Conservation (phyloP, 75 land plant genomes). For the Pinus tabuliformis region DNA sequence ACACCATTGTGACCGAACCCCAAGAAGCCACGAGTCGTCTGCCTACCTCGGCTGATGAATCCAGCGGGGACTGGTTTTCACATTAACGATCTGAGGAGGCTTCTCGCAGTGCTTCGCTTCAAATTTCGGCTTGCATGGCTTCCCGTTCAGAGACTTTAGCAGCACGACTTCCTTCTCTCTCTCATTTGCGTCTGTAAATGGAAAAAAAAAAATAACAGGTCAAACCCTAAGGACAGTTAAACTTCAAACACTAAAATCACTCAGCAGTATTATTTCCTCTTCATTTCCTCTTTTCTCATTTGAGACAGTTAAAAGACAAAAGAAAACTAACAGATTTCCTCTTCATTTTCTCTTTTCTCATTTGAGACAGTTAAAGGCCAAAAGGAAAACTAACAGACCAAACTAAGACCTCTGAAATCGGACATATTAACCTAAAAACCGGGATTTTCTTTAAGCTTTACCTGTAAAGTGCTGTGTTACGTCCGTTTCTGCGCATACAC, state of each 20-base stretch:
- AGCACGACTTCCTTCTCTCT: conserved; percentile 6
- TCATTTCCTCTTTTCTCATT: too few species aligned
- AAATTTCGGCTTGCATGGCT: background rate
- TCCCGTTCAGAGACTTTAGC: background rate
- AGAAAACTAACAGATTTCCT: too few species aligned
- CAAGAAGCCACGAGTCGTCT: background rate
- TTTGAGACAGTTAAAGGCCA: background rate
- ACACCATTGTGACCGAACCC: too few species aligned
- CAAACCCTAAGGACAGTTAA: too few species aligned
- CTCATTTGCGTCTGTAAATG: background rate
- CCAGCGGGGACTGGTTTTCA: conserved; percentile 40
- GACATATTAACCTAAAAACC: background rate
- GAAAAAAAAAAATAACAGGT: background rate
- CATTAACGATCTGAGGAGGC: conserved; percentile 50
- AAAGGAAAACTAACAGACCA: background rate
- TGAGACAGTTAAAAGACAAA: too few species aligned
- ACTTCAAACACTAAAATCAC: too few species aligned
- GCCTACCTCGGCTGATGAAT: conserved; percentile 57
- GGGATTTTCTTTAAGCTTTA: background rate
- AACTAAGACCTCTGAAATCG: background rate
- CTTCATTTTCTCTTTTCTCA: too few species aligned
- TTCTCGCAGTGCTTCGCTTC: conserved; percentile 24
- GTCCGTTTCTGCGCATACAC: background rate
- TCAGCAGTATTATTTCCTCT: too few species aligned
- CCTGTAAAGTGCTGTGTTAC: background rate